Conservation (phyloP, 805 yeast species). For the Yarrowia divulgata region DNA sequence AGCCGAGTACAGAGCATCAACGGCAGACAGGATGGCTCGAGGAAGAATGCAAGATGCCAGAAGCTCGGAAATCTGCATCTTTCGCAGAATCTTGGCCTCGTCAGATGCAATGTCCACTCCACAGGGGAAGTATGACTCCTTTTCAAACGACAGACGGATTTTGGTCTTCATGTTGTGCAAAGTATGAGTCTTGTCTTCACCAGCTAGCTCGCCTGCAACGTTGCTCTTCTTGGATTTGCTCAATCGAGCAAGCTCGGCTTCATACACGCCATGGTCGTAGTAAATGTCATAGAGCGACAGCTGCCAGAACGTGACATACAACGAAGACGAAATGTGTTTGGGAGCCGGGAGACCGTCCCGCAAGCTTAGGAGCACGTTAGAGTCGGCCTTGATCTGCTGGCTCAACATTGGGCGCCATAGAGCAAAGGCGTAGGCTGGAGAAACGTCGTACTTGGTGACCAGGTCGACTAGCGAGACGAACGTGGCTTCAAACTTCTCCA, state of each 20-base stretch:
- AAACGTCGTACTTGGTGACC: slow-evolving; percentile 46
- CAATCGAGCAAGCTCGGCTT: slow-evolving; percentile 49
- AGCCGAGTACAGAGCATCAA: slow-evolving; percentile 77
- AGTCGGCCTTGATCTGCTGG: slow-evolving; percentile 50
- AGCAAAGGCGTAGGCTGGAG: slow-evolving; percentile 71
- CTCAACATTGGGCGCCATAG: slow-evolving; percentile 68
- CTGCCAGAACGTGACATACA: slow-evolving; percentile 76
- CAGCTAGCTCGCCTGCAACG: background rate
- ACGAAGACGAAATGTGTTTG: slow-evolving; percentile 48
- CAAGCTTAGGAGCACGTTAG: slow-evolving; percentile 44
- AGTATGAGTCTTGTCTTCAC: slow-evolving; percentile 58
- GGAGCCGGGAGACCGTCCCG: slow-evolving; percentile 47
- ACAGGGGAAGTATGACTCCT: slow-evolving; percentile 47
- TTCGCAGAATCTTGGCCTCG: slow-evolving; percentile 31
- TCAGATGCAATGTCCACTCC: background rate
- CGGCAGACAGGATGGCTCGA: slow-evolving; percentile 75
- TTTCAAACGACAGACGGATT: slow-evolving; percentile 48
- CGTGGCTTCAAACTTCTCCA: slow-evolving; percentile 42
- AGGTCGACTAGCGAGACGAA: slow-evolving; percentile 43
- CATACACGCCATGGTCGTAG: slow-evolving; percentile 60
- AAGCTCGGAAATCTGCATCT: slow-evolving; percentile 49
- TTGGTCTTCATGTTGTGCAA: slow-evolving; percentile 51
- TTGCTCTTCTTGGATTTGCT: slow-evolving; percentile 32
- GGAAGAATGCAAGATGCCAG: slow-evolving; percentile 76
- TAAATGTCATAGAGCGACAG: slow-evolving; percentile 74